Base-by-base conservation (phyloP, 192 early-diverging fungal species). In the Cetraspora pellucida region DNA sequence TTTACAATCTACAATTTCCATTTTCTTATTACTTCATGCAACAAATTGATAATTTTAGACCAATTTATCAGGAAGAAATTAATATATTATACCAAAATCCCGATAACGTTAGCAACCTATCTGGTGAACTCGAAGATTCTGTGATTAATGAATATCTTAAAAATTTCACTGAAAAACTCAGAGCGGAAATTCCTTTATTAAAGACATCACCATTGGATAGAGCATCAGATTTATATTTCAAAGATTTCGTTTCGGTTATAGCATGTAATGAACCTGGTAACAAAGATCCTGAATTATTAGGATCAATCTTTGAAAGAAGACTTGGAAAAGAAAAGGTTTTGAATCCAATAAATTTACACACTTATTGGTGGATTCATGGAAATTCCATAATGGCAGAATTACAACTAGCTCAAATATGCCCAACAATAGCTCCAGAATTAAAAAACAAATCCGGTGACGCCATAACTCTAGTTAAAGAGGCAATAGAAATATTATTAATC, bases 1-100 rank as follows among this genome's bases (percentile, higher is more conserved):
- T 58, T 37, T 43, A 75, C 23, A 5, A 50, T 31, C 16, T 78
- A 7, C 77, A 50, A 55, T 78, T 78, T 58, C 77, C 77, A 37
- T 78, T 78, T 63, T 78, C 77, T n/a, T 74, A 37, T 31, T 63
- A 78, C 45, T 75, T 78, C 46, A 46, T 61, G 21, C 28, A 78
- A 1, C 69, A 31, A 37, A 78, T 78, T 52, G 57, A 78, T 54
- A 31, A 28, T 50, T 78, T 78, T 44, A 78, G 75, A 66, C 23
- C 10, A 16, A 21, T 73, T 23, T 78, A 75, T 64, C 19, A 67
- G 27, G 77, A 78, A 50, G 72, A 57, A 49, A 10, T 52, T 3
- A 9, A n/a, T 16, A 1, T 46, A 3, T 11, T 65, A 17, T 28
- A 13, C 0, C 28, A 74, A 43, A 44, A 78, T 16, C 7, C 23